Evolutionary conservation across 371 early-diverging fungal genomes (phyloP), one percentile per base, ranked within the genome.

Genomic region (Zychaea mexicana): DNA sequence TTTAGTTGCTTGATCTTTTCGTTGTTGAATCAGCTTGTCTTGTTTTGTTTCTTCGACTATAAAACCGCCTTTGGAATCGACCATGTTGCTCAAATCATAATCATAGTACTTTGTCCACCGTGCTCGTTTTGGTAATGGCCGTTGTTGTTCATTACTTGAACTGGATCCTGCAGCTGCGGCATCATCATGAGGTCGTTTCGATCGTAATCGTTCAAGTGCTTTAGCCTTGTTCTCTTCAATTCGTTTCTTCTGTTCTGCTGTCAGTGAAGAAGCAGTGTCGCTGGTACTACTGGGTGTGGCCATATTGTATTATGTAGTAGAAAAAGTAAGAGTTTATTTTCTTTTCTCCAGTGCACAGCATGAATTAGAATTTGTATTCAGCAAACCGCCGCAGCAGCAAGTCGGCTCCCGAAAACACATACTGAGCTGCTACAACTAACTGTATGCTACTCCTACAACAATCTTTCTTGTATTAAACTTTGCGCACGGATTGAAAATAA

Each of bases 1-100:
- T 38, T 63, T 68, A 2, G 60, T 63, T 19, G 63, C 46, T 59
- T 79, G 67, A 12, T 71, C 56, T 24, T 55, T 46, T 49, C 58
- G 58, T 5, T 42, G 32, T 53, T 69, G 64, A 12, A 68, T 52
- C 12, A 59, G 33, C 61, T 79, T 66, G 17, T 77, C 75, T 15
- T 78, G 71, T 28, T 61, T 64, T 3, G 68, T 59, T 15, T 90
- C 79, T 8, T 89, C 89, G 12, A 85, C 70, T 19, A 98, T 69
- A 71, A 94, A 96, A 7, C 79, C 56, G 60, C 68, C 33, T 69
- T 77, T 73, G 55, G 69, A 33, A 49, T 72, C 32, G 46, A 71
- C 60, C 73, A 81, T 61, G 65, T 70, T 33, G 49, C 66, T 38
- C 69, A 81, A 66, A 63, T 81, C 57, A 8, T 77, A 52, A 28